phyloP scores from a whole-genome alignment of 2,329 filamentous ascomycete species.

The Fusarium duplospermum region DNA sequence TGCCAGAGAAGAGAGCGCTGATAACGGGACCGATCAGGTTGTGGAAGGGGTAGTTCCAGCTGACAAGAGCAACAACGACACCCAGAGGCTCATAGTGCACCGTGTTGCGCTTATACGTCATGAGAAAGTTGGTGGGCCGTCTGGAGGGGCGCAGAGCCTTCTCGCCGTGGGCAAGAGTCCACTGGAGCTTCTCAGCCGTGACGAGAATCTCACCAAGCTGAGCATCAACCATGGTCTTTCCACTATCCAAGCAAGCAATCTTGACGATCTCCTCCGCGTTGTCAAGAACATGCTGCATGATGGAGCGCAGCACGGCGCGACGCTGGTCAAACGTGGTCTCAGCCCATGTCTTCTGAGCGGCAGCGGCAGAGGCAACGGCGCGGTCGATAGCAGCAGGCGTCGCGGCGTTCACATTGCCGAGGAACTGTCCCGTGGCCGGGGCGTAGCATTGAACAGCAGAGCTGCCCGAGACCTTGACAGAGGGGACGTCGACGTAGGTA shows the following conservation, averaged over 20 bases:
- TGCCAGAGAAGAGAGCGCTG: constrained; percentile 89
- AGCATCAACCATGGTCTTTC: constrained; percentile 96
- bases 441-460: constrained; percentile 85
- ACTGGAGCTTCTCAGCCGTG: constrained; percentile 91
- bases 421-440: constrained; percentile 86
- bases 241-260: constrained; percentile 89
- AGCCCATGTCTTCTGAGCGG: constrained; percentile 82
- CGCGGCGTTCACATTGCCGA: constrained; percentile 82
- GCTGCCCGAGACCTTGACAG: constrained; percentile 73
- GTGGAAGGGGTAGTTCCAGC: constrained; percentile 98
- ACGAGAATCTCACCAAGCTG: constrained; percentile 94
- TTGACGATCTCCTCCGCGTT: constrained; percentile 89
- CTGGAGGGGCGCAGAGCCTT: constrained; percentile 76
- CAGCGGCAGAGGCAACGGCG: constrained; percentile 77
- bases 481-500: constrained; percentile 68
- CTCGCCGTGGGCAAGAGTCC: constrained; percentile 93
- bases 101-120: constrained; percentile 94
- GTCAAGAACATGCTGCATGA: constrained; percentile 86
- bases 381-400: constrained; percentile 83
- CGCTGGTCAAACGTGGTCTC: constrained; percentile 82
- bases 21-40: constrained; percentile 94
- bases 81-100: constrained; percentile 93
- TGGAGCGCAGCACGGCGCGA: constrained; percentile 80
- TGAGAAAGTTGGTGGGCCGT: constrained; percentile 88
- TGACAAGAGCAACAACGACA: constrained; percentile 91